Evolutionary conservation across 2,329 filamentous ascomycete genomes (phyloP), one percentile per base, ranked within the genome.

Genomic region (Colletotrichum euphorbiae): DNA sequence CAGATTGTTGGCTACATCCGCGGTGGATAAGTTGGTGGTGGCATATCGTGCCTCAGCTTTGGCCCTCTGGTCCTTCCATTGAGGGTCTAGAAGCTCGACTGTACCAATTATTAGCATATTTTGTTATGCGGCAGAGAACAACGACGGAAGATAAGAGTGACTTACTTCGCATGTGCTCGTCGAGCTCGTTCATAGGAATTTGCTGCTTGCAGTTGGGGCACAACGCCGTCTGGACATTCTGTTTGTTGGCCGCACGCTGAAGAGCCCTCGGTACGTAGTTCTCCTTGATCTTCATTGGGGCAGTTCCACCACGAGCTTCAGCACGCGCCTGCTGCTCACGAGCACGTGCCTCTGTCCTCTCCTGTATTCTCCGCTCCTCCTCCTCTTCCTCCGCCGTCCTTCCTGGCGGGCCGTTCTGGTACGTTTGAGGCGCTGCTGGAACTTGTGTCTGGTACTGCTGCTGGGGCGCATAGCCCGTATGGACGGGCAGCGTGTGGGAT

Each of bases 121-220:
- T 40, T 8, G 33, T 54, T 6, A 4, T n/a, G 9, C 9, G 28
- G 28, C 6, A 12, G 7, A 15, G 15, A 12, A 67, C 15, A 17
- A 17, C 9, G 12, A 13, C 59, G 40, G 52, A 17, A 13, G 19
- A 17, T 24, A 42, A 50, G 38, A n/a, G 54, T 58, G 45, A 76
- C 85, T 80, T 82, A 91, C 90, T 97, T 79, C 93, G 89, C 89
- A 98, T 95, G 77, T 98, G 95, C 71, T 95, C 90, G 69, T 96
- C 93, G 72, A 98, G 87, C 80, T 98, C 95, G 74, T 91, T 89
- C 74, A 93, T 89, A 7, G 94, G 93, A 68, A 98, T 94, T 73
- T 93, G 90, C 81, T 97, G 93, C 73, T 93, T 91, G 84, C 96
- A 98, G 80, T 97, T 97, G 65, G 94, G 94, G 78, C 95, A 98